Percentiles rank a stretch among this genome's conserved stretches.
Evolutionary conservation across 257 asterid genomes (phyloP).

Genomic region (Knoxia roxburghii): DNA sequence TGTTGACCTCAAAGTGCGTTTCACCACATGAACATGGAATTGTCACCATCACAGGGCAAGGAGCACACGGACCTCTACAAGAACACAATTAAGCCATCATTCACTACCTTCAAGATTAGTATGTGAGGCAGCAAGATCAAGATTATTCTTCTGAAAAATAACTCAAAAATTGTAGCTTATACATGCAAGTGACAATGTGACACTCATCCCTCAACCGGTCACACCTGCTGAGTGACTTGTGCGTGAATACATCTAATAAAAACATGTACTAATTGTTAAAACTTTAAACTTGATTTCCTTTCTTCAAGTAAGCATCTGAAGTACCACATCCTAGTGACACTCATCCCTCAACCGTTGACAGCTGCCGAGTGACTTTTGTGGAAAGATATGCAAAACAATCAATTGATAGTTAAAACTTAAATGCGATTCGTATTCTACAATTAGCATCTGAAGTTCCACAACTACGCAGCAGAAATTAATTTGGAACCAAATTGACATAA

Average conservation of each 20-base stretch:
- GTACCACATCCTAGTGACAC: no score
- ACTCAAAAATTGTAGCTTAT: background rate
- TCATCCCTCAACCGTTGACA: background rate
- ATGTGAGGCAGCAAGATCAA: background rate
- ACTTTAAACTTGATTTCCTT: no score
- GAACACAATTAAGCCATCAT: slow-evolving; percentile 30
- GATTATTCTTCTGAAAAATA: background rate
- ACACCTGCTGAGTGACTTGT: no score
- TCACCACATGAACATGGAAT: slow-evolving; percentile 81
- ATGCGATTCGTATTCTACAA: background rate
- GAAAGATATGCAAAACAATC: background rate
- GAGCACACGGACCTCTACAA: slow-evolving; percentile 90
- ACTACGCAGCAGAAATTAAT: background rate
- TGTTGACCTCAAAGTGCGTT: slow-evolving; percentile 71
- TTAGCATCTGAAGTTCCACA: slow-evolving; percentile 1
- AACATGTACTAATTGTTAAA: no score
- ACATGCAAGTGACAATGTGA: background rate
- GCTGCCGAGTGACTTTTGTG: background rate
- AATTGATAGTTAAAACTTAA: background rate
- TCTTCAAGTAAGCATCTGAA: no score
- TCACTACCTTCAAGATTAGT: background rate
- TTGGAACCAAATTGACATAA: background rate
- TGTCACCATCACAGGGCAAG: slow-evolving; percentile 88
- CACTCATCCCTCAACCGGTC: no score
- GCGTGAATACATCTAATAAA: no score